A percentile compares a stretch with the other conserved stretches of the same genome.
phyloP scores from a whole-genome alignment of 345 rosid species.

The Mercurialis annua region DNA sequence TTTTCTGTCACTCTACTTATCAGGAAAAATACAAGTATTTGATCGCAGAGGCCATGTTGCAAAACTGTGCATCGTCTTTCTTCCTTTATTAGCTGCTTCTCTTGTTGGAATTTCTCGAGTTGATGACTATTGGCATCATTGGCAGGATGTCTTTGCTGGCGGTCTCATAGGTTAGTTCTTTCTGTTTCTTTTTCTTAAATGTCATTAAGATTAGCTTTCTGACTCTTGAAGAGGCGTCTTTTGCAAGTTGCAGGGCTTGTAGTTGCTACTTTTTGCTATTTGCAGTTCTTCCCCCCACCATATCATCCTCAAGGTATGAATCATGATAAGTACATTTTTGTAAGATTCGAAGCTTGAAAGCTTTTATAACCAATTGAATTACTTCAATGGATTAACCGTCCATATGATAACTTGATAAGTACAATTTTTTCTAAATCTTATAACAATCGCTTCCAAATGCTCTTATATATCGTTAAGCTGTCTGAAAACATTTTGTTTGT shows the following conservation, averaged over 20 bases:
- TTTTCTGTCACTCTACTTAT: conserved; percentile 40
- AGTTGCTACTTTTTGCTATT: conserved; percentile 59
- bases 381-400: too few relatives aligned
- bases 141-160: conserved; percentile 48
- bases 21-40: conserved; percentile 42
- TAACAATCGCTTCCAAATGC: background rate
- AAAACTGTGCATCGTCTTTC: conserved; percentile 36
- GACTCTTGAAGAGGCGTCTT: conserved; percentile 9
- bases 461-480: background rate
- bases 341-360: too few relatives aligned
- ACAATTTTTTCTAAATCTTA: too few relatives aligned
- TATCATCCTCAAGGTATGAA: conserved; percentile 48
- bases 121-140: conserved; percentile 50
- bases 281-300: conserved; percentile 77
- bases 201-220: background rate
- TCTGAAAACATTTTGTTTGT: too few relatives aligned
- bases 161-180: conserved; percentile 35
- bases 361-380: too few relatives aligned
- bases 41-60: conserved; percentile 44
- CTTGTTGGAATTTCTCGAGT: conserved; percentile 45
- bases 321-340: too few relatives aligned
- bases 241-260: conserved; percentile 59
- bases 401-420: too few relatives aligned
- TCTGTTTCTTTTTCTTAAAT: background rate
- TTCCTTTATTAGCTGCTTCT: conserved; percentile 35